Evolutionary conservation across 371 early-diverging fungal species (phyloP).

Genomic region (Amoeboaphelidium protococcarum): DNA sequence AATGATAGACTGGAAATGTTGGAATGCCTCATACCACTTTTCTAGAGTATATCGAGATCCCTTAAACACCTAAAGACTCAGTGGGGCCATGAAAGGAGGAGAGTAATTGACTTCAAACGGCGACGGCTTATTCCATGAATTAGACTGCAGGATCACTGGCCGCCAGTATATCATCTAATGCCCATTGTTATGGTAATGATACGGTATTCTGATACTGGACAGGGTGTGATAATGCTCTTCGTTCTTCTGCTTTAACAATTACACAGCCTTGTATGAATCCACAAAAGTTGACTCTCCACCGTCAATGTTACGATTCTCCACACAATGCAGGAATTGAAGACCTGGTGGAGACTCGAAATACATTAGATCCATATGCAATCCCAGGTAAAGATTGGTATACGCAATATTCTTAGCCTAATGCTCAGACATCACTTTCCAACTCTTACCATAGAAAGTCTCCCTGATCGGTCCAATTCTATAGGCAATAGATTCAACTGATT

Average conservation of each 20-base stretch:
- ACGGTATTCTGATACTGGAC: constrained; percentile 31
- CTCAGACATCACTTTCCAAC: constrained; percentile 54
- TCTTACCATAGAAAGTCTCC: constrained; percentile 54
- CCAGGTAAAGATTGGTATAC: constrained; percentile 50
- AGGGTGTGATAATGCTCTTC: constrained; percentile 35
- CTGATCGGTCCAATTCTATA: constrained; percentile 40
- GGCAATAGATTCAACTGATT: constrained; percentile 23
- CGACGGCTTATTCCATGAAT: constrained; percentile 9
- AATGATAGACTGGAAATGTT: constrained; percentile 29
- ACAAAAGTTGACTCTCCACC: constrained; percentile 56
- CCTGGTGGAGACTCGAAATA: constrained; percentile 65
- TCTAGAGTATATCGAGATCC: no score
- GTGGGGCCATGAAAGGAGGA: constrained; percentile 65
- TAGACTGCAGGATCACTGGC: constrained; percentile 39
- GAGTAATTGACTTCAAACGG: constrained; percentile 38
- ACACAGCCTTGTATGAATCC: constrained; percentile 41
- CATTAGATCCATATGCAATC: constrained; percentile 77
- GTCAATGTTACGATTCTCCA: constrained; percentile 41
- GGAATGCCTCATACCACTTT: constrained; percentile 43
- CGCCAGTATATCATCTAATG: constrained; percentile 40
- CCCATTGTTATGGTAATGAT: constrained; percentile 51
- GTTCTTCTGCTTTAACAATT: constrained; percentile 19
- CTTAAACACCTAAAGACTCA: constrained; percentile 19
- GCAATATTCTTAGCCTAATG: constrained; percentile 61
- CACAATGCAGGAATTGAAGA: constrained; percentile 48